Percentiles rank a stretch among this genome's conserved stretches.
phyloP scores from a whole-genome alignment of 208 protist genomes.

The Acanthamoeba castellanii region DNA sequence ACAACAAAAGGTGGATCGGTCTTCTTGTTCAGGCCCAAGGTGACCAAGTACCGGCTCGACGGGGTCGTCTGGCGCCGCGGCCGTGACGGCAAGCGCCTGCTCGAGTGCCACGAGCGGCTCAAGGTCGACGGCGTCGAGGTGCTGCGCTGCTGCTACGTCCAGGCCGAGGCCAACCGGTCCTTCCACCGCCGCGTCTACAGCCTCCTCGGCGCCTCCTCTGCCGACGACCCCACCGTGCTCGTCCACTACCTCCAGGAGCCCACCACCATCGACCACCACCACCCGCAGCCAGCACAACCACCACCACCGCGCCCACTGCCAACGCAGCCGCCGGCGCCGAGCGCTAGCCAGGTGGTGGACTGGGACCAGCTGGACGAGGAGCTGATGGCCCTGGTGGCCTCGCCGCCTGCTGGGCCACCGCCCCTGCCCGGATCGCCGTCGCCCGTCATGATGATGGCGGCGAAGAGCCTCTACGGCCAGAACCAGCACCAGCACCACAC shows the following conservation, averaged over 20 bases:
- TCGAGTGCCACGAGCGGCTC: slow-evolving; percentile 12
- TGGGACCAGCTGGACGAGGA: not conserved
- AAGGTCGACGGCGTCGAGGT: slow-evolving; percentile 26
- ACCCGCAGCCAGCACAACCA: not conserved
- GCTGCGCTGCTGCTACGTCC: slow-evolving; percentile 28
- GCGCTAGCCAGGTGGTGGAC: not conserved
- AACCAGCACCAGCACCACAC: not conserved
- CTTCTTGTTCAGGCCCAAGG: slow-evolving; percentile 2
- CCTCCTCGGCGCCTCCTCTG: not conserved
- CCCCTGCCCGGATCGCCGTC: slow-evolving; percentile 29
- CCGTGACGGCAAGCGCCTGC: not conserved
- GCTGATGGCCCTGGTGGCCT: not conserved
- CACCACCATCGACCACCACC: not conserved
- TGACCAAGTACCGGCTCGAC: slow-evolving; percentile 24
- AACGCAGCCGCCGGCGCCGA: not conserved
- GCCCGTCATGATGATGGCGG: not conserved
- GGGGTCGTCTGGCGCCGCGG: slow-evolving; percentile 31
- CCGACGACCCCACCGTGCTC: slow-evolving; percentile 1
- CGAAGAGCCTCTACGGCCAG: not conserved
- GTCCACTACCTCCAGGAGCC: slow-evolving; percentile 38
- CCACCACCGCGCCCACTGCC: not conserved
- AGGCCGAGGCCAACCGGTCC: not conserved
- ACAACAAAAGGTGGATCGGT: not conserved
- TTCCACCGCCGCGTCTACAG: slow-evolving; percentile 37
- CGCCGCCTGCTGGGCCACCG: not conserved